Evolutionary conservation across 768 basidiomycete species (phyloP), one percentile per base, ranked within the genome.

Genomic region (Chalciporus piperatus): DNA sequence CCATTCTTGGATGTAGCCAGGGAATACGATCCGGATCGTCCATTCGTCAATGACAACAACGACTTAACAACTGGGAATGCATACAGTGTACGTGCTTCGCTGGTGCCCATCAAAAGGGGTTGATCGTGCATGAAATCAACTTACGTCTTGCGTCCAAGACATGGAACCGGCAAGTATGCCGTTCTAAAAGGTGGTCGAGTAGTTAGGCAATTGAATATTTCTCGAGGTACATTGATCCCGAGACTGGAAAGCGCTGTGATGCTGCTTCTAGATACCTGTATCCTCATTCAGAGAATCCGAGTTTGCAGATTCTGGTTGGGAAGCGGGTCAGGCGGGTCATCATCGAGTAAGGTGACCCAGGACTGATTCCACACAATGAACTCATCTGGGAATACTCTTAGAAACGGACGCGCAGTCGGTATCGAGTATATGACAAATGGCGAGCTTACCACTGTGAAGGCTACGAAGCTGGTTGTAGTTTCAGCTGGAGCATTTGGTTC

Each of bases 401-500:
- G 73, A 30, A 62, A 61, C 14, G 69, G 61, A 13, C 62, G 63
- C 6, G 74, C 74, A 0, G 63, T 70, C 0, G 75, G 74, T 7
- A 62, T 76, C 11, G 70, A 74, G 41, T 77, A 67, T 45, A 41
- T 57, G 0, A 41, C 14, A 16, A 35, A 59, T 2, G 59, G 25
- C 0, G 50, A 59, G 6, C 14, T 62, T 1, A 41, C 46, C 9
- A 56, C 46, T 0, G 72, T 64, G 5, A 62, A 54, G 54, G 72
- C 72, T 13, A 71, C 73, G 4, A 67, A 68, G 4, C 63, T 82
- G 2, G 75, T 84, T 0, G 74, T 83, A 16, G 35, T 84, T 13
- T 75, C 78, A 2, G 74, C 74, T 3, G 83, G 82, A 0, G 70
- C 81, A 0, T 79, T 84, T 50, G 82, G 82, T 3, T 80, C 81